Evolutionary conservation across 768 basidiomycete species (phyloP).

Genomic region (Auricularia auricula-judae): DNA sequence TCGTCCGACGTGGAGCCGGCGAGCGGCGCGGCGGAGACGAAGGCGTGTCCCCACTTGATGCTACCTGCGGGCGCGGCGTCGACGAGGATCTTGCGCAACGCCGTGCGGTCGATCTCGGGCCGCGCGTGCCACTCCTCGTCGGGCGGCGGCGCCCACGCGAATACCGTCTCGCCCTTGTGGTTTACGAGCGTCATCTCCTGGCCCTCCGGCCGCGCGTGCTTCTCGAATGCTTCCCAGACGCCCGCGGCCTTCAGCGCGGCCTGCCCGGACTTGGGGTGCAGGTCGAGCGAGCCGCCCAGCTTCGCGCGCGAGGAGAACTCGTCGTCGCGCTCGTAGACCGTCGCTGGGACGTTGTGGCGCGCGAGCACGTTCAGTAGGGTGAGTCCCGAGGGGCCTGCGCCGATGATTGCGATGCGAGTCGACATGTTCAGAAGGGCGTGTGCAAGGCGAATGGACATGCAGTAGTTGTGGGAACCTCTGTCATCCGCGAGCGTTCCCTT

Average conservation of each 20-base stretch:
- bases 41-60: slow-evolving; percentile 6
- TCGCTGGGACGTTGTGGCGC: slow-evolving; percentile 9
- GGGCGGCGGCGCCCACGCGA: neutral
- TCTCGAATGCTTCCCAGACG: slow-evolving; percentile 13
- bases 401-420: slow-evolving; percentile 13
- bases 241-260: slow-evolving; percentile 13
- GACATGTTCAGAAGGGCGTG: neutral
- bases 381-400: slow-evolving; percentile 19
- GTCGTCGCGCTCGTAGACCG: slow-evolving; percentile 16
- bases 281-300: slow-evolving; percentile 17
- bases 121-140: neutral
- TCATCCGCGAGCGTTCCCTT: too few species aligned
- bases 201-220: slow-evolving; percentile 11
- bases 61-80: slow-evolving; percentile 7
- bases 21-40: neutral
- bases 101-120: neutral
- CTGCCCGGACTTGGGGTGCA: slow-evolving; percentile 18
- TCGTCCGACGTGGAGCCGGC: neutral
- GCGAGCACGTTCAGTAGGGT: slow-evolving; percentile 18
- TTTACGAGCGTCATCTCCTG: slow-evolving; percentile 16
- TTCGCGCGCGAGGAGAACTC: slow-evolving; percentile 9
- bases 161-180: neutral
- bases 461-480: too few species aligned
- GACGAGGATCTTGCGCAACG: slow-evolving; percentile 9
- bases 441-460: too few species aligned